Evolutionary conservation across 495 filamentous ascomycete genomes (phyloP).

Genomic region (Coniosporium apollinis): DNA sequence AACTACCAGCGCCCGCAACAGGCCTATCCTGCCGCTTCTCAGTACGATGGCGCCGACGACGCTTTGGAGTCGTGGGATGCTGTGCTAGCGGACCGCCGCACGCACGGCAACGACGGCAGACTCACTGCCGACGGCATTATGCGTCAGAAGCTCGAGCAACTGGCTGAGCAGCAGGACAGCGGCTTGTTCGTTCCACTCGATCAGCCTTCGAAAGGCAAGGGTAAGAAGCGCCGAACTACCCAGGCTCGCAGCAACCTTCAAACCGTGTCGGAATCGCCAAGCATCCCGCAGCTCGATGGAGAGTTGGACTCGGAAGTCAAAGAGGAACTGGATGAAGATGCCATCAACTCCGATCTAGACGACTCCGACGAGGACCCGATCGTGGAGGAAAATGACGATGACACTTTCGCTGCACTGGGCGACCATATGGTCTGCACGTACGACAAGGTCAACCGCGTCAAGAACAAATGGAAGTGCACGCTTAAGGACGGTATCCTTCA

Average conservation of each 20-base stretch:
- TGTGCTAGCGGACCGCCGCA: constrained; percentile 33
- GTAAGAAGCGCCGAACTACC: constrained; percentile 11
- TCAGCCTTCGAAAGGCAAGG: constrained; percentile 17
- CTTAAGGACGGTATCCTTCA: constrained; percentile 93
- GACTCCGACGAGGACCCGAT: constrained; percentile 72
- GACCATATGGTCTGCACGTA: constrained; percentile 61
- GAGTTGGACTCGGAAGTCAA: constrained; percentile 31
- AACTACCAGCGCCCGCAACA: constrained; percentile 21
- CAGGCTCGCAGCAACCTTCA: background rate
- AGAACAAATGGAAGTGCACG: constrained; percentile 99
- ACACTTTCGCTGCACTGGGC: constrained; percentile 5
- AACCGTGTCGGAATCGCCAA: constrained; percentile 1
- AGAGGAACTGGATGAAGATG: constrained; percentile 67
- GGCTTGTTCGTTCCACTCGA: constrained; percentile 58
- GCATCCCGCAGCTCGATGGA: constrained; percentile 48
- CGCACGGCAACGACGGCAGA: constrained; percentile 29
- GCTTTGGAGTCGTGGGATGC: constrained; percentile 38
- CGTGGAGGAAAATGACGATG: constrained; percentile 55
- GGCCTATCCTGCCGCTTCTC: constrained; percentile 25
- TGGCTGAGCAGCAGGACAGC: constrained; percentile 54
- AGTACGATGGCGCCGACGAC: constrained; percentile 59
- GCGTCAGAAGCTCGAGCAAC: constrained; percentile 48
- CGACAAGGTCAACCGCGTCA: constrained; percentile 96
- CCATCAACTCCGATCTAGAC: constrained; percentile 96
- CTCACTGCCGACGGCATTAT: constrained; percentile 43